Conservation (phyloP, 2,329 filamentous ascomycete species). For the Colletotrichum sp. region DNA sequence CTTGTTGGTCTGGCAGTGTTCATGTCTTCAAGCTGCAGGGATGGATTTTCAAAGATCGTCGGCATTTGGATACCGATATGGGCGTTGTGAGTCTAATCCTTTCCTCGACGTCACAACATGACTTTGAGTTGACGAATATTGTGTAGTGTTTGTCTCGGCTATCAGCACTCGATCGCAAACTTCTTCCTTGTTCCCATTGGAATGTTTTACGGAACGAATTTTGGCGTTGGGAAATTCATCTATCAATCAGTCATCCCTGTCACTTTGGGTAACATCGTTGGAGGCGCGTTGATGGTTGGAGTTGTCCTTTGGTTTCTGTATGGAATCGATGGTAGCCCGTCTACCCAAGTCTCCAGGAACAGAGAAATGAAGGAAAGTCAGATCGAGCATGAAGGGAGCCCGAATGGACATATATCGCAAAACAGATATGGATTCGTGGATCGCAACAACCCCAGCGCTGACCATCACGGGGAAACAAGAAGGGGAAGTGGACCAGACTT, state of each 20-base stretch:
- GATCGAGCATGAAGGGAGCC: not conserved
- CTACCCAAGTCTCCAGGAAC: not conserved
- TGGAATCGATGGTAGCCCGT: not conserved
- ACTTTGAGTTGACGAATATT: not conserved
- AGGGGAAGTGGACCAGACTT: not conserved
- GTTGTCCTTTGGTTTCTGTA: not conserved
- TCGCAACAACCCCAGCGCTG: not conserved
- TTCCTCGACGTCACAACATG: not conserved
- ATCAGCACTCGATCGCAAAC: not conserved
- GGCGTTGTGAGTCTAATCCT: not conserved
- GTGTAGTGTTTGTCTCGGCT: not conserved
- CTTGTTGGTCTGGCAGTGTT: not conserved
- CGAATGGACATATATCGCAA: not conserved
- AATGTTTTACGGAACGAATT: not conserved
- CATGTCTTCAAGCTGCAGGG: not conserved
- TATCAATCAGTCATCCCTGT: not conserved
- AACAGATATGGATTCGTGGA: not conserved
- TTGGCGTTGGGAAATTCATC: not conserved
- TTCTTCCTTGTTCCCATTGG: not conserved
- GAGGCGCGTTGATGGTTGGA: not conserved
- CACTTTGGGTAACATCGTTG: not conserved
- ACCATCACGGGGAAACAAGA: not conserved
- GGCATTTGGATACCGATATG: slow-evolving; percentile 8
- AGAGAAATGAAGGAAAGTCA: not conserved
- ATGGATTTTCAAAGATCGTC: not conserved